Percentiles rank a stretch among this genome's conserved stretches.
Conservation (phyloP, 208 protist species). For the Wallacemonas sp. region DNA sequence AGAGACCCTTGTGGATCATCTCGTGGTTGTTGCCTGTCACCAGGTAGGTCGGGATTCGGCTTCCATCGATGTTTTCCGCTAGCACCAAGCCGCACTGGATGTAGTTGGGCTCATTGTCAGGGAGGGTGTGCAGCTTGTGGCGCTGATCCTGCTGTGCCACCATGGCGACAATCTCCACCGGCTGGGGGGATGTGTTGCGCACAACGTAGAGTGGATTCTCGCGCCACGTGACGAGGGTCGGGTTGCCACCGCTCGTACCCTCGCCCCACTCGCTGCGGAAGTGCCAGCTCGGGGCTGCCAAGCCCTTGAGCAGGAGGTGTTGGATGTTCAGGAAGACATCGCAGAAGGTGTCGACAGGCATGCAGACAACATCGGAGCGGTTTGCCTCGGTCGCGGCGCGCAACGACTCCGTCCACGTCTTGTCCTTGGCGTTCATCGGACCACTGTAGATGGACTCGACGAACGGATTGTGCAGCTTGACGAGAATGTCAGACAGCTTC, state of each 20-base stretch:
- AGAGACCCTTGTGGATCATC: slow-evolving; percentile 62
- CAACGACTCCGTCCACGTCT: slow-evolving; percentile 39
- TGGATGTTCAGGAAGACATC: slow-evolving; percentile 45
- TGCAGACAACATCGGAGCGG: slow-evolving; percentile 42
- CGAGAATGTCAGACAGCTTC: slow-evolving; percentile 40
- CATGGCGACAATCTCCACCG: slow-evolving; percentile 61
- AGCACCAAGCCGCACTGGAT: slow-evolving; percentile 62
- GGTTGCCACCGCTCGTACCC: slow-evolving; percentile 55
- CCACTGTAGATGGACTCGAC: slow-evolving; percentile 47
- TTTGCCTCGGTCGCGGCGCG: slow-evolving; percentile 21
- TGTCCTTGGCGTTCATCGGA: slow-evolving; percentile 52
- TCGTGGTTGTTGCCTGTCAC: slow-evolving; percentile 79
- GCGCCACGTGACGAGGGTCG: slow-evolving; percentile 51
- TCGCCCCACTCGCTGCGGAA: slow-evolving; percentile 56
- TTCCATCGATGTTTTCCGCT: slow-evolving; percentile 41
- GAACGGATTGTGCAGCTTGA: slow-evolving; percentile 68
- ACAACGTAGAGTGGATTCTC: slow-evolving; percentile 62
- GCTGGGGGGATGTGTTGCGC: slow-evolving; percentile 27
- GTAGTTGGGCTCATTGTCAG: slow-evolving; percentile 56
- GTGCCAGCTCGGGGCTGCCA: slow-evolving; percentile 29
- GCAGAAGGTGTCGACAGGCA: slow-evolving; percentile 56
- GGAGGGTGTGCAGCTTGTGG: slow-evolving; percentile 58
- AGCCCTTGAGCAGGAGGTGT: slow-evolving; percentile 34
- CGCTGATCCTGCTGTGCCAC: slow-evolving; percentile 76
- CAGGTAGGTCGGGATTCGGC: slow-evolving; percentile 61